phyloP scores from a whole-genome alignment of 495 filamentous ascomycete genomes.

The Hyphodiscus hymeniophilus region DNA sequence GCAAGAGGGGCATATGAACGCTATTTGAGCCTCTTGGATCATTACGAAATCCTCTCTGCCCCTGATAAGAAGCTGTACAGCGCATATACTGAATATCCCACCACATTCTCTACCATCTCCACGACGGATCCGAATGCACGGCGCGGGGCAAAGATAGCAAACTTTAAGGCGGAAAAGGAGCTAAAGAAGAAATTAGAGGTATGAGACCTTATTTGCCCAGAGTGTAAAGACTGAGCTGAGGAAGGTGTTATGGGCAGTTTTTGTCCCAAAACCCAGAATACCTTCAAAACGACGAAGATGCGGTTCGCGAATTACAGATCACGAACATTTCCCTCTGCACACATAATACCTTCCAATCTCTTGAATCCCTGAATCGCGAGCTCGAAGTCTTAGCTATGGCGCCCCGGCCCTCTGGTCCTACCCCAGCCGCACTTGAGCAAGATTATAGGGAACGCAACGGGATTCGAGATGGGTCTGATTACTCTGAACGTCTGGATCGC shows the following conservation, averaged over 20 bases:
- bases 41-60: slow-evolving; percentile 62
- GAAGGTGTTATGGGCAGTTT: slow-evolving; percentile 32
- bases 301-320: slow-evolving; percentile 67
- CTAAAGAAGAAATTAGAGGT: slow-evolving; percentile 78
- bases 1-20: slow-evolving; percentile 64
- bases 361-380: slow-evolving; percentile 80
- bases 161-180: slow-evolving; percentile 80
- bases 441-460: slow-evolving; percentile 44
- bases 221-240: neutral
- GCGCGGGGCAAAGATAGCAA: slow-evolving; percentile 74
- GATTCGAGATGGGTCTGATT: slow-evolving; percentile 26
- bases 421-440: slow-evolving; percentile 14
- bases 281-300: slow-evolving; percentile 65
- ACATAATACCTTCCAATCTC: slow-evolving; percentile 74
- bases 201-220: slow-evolving; percentile 4
- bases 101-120: slow-evolving; percentile 59
- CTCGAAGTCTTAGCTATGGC: slow-evolving; percentile 70
- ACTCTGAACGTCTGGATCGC: slow-evolving; percentile 72
- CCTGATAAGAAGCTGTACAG: slow-evolving; percentile 65
- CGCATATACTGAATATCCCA: slow-evolving; percentile 56
- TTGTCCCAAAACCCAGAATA: slow-evolving; percentile 50
- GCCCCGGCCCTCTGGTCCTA: slow-evolving; percentile 29
- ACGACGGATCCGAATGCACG: slow-evolving; percentile 62
- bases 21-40: slow-evolving; percentile 67
- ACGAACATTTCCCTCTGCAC: slow-evolving; percentile 61